Evolutionary conservation across 129 eudicot genomes (phyloP).

Genomic region (Flaveria robusta): DNA sequence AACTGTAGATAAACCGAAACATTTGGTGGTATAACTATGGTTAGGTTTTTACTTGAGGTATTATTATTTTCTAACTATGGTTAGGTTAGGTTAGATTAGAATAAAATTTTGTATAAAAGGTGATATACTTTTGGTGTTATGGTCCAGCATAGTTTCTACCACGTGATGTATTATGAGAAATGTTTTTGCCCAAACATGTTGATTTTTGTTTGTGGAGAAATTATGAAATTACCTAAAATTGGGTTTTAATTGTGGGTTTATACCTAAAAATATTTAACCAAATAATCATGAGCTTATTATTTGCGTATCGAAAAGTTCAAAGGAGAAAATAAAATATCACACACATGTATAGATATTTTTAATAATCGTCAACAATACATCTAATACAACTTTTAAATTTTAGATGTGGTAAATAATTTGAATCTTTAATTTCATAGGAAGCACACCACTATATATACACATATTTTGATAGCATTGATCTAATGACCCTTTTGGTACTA

Average conservation of each 20-base stretch:
- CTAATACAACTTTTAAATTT: no score
- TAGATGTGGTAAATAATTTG: no score
- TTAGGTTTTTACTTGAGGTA: neutral
- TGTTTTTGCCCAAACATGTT: neutral
- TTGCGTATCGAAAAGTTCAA: no score
- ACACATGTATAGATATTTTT: no score
- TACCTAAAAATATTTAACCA: neutral
- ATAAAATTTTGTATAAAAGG: constrained; percentile 24
- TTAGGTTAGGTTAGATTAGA: constrained; percentile 28
- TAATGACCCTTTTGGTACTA: no score
- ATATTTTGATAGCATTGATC: no score
- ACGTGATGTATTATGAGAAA: neutral
- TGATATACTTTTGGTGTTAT: constrained; percentile 25
- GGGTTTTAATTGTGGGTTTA: neutral
- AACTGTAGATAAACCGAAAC: constrained; percentile 32
- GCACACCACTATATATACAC: no score
- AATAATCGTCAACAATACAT: no score
- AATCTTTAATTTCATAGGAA: no score
- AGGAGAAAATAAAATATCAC: no score
- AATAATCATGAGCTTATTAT: no score
- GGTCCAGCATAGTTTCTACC: neutral
- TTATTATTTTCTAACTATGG: neutral
- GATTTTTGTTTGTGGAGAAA: neutral
- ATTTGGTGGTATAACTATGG: constrained; percentile 32
- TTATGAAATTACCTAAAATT: neutral